phyloP scores from a whole-genome alignment of 2,329 filamentous ascomycete genomes.

The Talaromyces sp. region DNA sequence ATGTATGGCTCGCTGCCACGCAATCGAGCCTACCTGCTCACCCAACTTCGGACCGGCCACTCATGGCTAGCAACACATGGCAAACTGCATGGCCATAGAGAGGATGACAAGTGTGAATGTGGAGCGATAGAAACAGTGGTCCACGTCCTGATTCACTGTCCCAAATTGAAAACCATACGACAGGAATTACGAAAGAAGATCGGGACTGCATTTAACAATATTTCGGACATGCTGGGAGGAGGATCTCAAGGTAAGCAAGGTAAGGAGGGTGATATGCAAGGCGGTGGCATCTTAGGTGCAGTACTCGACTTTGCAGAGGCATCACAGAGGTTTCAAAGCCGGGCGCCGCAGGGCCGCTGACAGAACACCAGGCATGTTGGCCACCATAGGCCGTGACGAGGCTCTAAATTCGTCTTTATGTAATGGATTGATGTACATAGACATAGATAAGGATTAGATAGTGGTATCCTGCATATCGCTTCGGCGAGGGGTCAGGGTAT shows the following conservation, averaged over 20 bases:
- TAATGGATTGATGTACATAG: conserved; percentile 21
- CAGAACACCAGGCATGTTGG: conserved; percentile 16
- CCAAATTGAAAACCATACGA: conserved; percentile 9
- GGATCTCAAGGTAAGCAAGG: conserved; percentile 5
- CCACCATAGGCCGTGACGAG: conserved; percentile 20
- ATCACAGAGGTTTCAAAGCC: conserved; percentile 21
- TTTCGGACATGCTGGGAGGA: conserved; percentile 23
- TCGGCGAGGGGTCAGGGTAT: conserved; percentile 22
- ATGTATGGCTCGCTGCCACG: conserved; percentile 18
- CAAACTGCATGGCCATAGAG: conserved; percentile 10
- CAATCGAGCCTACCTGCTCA: conserved; percentile 19
- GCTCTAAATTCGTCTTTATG: conserved; percentile 22
- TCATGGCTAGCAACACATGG: conserved; percentile 19
- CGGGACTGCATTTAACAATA: conserved; percentile 20
- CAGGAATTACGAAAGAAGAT: conserved; percentile 16
- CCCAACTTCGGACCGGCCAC: conserved; percentile 20
- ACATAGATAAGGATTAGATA: conserved; percentile 19
- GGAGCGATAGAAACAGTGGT: conserved; percentile 19
- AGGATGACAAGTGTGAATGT: conserved; percentile 18
- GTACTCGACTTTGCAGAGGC: conserved; percentile 17
- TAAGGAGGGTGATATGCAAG: background rate
- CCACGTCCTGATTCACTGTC: conserved; percentile 18
- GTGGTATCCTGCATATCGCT: conserved; percentile 18
- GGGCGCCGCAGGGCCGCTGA: conserved; percentile 18
- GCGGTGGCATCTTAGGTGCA: background rate